Conservation (phyloP, 441 rosid genomes). For the Gossypium lobatum region DNA sequence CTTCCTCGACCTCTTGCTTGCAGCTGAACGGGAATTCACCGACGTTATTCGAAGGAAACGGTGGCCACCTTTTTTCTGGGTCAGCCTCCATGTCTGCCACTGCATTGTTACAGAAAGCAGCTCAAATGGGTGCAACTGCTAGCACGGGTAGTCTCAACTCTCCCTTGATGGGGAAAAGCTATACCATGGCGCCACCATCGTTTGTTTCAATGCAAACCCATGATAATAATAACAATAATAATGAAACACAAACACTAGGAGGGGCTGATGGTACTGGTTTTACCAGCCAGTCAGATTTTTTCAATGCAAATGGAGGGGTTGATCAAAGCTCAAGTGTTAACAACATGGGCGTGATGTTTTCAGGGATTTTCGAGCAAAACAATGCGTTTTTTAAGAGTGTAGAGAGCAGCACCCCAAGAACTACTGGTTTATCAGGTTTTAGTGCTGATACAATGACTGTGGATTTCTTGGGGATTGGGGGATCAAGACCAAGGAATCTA, state of each 20-base stretch:
- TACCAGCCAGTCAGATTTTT: conserved; percentile 18
- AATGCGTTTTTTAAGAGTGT: conserved; percentile 24
- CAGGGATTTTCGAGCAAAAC: conserved; percentile 26
- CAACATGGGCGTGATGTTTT: conserved; percentile 36
- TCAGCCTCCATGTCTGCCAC: conserved; percentile 46
- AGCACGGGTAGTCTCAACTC: conserved; percentile 19
- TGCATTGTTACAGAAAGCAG: conserved; percentile 52
- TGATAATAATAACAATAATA: background rate
- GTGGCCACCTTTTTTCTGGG: background rate
- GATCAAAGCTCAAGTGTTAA: conserved; percentile 20
- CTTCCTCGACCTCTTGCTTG: conserved; percentile 19
- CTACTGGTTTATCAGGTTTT: conserved; percentile 16
- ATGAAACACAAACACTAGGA: conserved; percentile 1
- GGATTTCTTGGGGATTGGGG: conserved; percentile 59
- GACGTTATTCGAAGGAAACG: conserved; percentile 14
- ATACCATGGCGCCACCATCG: conserved; percentile 29
- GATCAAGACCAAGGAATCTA: conserved; percentile 24
- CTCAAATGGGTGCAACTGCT: conserved; percentile 48
- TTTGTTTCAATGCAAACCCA: conserved; percentile 17
- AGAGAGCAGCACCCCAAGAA: conserved; percentile 9
- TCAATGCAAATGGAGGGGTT: conserved; percentile 14
- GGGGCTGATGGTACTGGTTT: conserved; percentile 10
- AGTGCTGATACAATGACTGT: conserved; percentile 43
- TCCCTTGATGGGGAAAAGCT: conserved; percentile 27
- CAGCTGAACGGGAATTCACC: conserved; percentile 23